Percentiles rank a stretch among this genome's conserved stretches.
Evolutionary conservation across 345 rosid genomes (phyloP).

Genomic region (Ceriops zippeliana): DNA sequence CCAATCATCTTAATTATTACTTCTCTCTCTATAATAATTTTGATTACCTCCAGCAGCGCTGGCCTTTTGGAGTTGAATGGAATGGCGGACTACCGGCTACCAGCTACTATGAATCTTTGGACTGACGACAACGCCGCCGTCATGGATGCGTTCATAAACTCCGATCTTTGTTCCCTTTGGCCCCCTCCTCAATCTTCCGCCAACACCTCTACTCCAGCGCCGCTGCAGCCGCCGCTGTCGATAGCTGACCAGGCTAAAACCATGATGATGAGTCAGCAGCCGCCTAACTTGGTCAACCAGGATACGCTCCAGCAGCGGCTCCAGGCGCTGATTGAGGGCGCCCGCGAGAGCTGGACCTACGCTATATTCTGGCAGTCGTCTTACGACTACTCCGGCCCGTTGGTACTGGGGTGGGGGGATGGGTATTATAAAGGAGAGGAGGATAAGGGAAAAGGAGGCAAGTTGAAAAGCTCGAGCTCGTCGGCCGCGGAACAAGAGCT

Average conservation of each 20-base stretch:
- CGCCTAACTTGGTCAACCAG: constrained; percentile 44
- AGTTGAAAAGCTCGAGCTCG: constrained; percentile 21
- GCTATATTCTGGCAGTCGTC: constrained; percentile 96
- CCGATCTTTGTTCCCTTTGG: constrained; percentile 76
- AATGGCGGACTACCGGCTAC: constrained; percentile 50
- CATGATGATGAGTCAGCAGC: constrained; percentile 8
- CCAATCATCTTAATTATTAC: not conserved
- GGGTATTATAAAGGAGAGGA: constrained; percentile 92
- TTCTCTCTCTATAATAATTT: not conserved
- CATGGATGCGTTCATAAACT: constrained; percentile 93
- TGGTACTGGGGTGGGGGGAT: constrained; percentile 83
- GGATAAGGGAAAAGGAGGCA: constrained; percentile 45
- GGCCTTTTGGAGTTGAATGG: constrained; percentile 5
- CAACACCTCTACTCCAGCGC: constrained; percentile 19
- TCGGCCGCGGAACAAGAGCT: constrained; percentile 73
- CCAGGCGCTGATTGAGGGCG: constrained; percentile 69
- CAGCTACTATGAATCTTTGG: constrained; percentile 73
- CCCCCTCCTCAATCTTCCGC: constrained; percentile 47
- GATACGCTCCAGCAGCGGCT: constrained; percentile 90
- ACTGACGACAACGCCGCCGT: constrained; percentile 79
- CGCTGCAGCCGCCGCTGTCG: constrained; percentile 13
- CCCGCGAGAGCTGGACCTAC: constrained; percentile 76
- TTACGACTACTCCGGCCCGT: constrained; percentile 54
- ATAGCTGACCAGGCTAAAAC: no score
- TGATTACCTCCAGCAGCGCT: no score